Evolutionary conservation across 257 asterid species (phyloP).

Genomic region (Penstemon barbatus): DNA sequence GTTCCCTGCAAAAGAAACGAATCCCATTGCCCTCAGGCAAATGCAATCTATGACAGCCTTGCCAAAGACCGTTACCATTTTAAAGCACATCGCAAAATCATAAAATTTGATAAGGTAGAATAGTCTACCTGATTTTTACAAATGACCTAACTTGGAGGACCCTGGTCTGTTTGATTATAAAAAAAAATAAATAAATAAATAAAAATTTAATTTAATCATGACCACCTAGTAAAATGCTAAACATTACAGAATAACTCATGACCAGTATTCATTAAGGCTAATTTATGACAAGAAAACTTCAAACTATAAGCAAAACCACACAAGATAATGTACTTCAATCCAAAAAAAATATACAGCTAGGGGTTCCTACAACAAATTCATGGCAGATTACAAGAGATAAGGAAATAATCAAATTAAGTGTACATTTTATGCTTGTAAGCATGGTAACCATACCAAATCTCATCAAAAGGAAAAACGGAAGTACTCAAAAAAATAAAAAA

Average conservation of each 20-base stretch:
- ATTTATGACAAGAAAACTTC: not conserved
- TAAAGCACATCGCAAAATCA: not conserved
- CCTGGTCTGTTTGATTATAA: too few relatives aligned
- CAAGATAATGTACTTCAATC: not conserved
- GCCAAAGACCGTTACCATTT: not conserved
- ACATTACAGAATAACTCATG: not conserved
- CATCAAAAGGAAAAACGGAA: too few relatives aligned
- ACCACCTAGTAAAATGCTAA: not conserved
- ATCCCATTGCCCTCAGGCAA: not conserved
- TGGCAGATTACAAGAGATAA: too few relatives aligned
- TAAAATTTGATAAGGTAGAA: not conserved
- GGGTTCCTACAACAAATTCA: too few relatives aligned
- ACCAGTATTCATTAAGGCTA: constrained; percentile 3
- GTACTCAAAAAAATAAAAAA: too few relatives aligned
- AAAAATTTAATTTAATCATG: too few relatives aligned
- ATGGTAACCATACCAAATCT: too few relatives aligned
- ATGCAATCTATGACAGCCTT: not conserved
- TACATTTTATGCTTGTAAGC: too few relatives aligned
- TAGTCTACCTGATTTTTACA: not conserved
- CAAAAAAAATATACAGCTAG: too few relatives aligned
- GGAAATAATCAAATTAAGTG: too few relatives aligned
- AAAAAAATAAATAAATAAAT: too few relatives aligned
- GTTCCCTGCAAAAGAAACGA: not conserved
- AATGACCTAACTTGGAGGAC: too few relatives aligned
- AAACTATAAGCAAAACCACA: not conserved